These are phyloP conservation scores for Suhomyces terraborum DNA, from an alignment of 1,139 yeast genomes.

Conservation along the genomic window DNA sequence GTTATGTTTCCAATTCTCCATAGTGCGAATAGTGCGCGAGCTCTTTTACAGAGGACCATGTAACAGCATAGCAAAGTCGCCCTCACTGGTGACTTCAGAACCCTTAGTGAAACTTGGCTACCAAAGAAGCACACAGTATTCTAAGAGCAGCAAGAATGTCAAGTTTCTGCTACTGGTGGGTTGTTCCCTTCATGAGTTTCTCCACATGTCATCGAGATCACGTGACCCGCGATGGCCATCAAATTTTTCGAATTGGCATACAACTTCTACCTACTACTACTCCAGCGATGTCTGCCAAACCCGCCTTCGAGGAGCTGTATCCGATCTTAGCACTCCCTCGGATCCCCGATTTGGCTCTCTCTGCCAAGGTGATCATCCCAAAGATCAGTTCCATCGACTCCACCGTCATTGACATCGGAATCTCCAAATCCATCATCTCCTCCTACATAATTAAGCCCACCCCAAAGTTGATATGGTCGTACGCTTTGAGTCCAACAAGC, in stretches of 20 bases:
- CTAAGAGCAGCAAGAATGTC: too few relatives aligned
- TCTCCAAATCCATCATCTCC: constrained; percentile 76
- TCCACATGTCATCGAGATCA: constrained; percentile 5
- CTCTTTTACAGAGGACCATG: too few relatives aligned
- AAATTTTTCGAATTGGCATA: constrained; percentile 7
- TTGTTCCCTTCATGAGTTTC: neutral
- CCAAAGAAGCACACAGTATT: too few relatives aligned
- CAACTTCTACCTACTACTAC: neutral
- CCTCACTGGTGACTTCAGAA: too few relatives aligned
- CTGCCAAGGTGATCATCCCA: constrained; percentile 37
- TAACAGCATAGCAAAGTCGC: too few relatives aligned
- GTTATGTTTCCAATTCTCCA: too few relatives aligned
- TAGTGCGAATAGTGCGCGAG: too few relatives aligned
- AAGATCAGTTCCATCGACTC: constrained; percentile 27
- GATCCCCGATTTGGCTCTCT: constrained; percentile 36
- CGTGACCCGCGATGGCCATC: constrained; percentile 18
- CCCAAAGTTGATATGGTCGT: constrained; percentile 75
- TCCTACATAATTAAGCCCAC: constrained; percentile 76
- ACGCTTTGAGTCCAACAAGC: constrained; percentile 66
- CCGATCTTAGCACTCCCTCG: constrained; percentile 45
- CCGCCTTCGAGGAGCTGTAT: constrained; percentile 39
- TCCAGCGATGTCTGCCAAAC: constrained; percentile 15
- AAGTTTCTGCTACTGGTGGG: too few relatives aligned
- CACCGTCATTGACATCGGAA: constrained; percentile 55
- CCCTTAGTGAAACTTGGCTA: too few relatives aligned